Evolutionary conservation across 495 filamentous ascomycete species (phyloP), one percentile per base, ranked within the genome.

Genomic region (Chaetomidium leptoderma): DNA sequence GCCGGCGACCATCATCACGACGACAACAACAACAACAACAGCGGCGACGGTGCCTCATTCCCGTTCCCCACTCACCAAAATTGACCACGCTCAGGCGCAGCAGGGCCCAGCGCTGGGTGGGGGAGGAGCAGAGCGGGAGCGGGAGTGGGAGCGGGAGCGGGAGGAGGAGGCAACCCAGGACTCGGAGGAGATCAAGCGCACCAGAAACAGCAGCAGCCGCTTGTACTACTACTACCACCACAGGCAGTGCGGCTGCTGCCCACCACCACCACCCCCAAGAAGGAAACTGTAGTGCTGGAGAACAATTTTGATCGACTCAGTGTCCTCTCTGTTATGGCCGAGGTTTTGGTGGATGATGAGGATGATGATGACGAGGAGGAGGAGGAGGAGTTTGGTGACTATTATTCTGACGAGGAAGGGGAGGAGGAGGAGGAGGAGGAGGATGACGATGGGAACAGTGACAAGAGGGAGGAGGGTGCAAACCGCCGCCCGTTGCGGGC

Each of bases 51-150:
- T n/a, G n/a, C n/a, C n/a, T n/a, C n/a, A n/a, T n/a, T n/a, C n/a
- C n/a, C 14, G 0, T 21, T n/a, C 17, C 29, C n/a, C 27, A 4
- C n/a, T 13, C 29, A 27, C 27, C 56, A 53, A 40, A 40, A 64
- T 61, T 69, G 66, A 69, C 66, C 63, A 69, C 61, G 56, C 66
- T 66, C 66, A 63, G 66, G 42, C 35, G 48, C 11, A 13, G 46
- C 45, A 42, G 29, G 37, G 57, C 49, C 35, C 29, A 39, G 2
- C 26, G 39, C 8, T 23, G 46, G 17, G 46, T 32, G 46, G 14
- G n/a, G 29, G 26, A 13, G 10, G 19, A n/a, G n/a, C n/a, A n/a
- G n/a, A n/a, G n/a, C n/a, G n/a, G n/a, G n/a, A n/a, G n/a, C n/a
- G n/a, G n/a, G n/a, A n/a, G n/a, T n/a, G n/a, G n/a, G n/a, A n/a